Percentiles rank a stretch among this genome's conserved stretches.
phyloP scores from a whole-genome alignment of 495 filamentous ascomycete species.

The Lophiotrema nucula region DNA sequence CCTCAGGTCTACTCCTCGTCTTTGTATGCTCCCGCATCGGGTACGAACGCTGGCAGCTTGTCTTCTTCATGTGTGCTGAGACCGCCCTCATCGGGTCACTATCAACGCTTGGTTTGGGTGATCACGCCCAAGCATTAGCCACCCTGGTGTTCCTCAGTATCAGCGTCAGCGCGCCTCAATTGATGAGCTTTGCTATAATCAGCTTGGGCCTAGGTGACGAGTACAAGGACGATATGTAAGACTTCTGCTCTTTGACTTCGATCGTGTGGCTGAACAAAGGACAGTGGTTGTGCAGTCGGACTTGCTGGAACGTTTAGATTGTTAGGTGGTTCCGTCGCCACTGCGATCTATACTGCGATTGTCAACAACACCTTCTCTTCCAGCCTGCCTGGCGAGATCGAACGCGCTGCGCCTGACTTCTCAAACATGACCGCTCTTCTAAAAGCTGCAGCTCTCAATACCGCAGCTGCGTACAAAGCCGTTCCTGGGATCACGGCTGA shows the following conservation, averaged over 20 bases:
- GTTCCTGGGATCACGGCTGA: constrained; percentile 13
- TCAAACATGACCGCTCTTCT: background rate
- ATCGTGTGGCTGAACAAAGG: background rate
- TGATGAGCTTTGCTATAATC: constrained; percentile 31
- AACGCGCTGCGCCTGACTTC: constrained; percentile 1
- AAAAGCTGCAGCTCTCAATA: constrained; percentile 19
- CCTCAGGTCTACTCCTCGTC: constrained; percentile 8
- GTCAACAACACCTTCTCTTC: constrained; percentile 10
- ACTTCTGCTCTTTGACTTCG: too few species aligned
- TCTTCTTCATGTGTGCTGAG: constrained; percentile 20
- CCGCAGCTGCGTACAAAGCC: constrained; percentile 17
- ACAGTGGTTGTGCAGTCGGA: constrained; percentile 29
- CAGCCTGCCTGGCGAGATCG: constrained; percentile 13
- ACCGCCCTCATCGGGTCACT: constrained; percentile 30
- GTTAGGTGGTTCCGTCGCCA: constrained; percentile 27
- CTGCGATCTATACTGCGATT: constrained; percentile 26
- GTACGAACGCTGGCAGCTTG: constrained; percentile 28
- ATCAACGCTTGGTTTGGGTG: constrained; percentile 22
- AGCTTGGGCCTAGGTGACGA: constrained; percentile 30
- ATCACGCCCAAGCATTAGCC: constrained; percentile 25
- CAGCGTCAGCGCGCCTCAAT: too few species aligned
- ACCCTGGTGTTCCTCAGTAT: constrained; percentile 23
- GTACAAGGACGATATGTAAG: too few species aligned
- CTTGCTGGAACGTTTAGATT: constrained; percentile 28
- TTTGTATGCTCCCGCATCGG: constrained; percentile 13